These are phyloP conservation scores for Aureobasidium sp. DNA, from an alignment of 2,329 filamentous ascomycete genomes.

Conservation along the genomic window DNA sequence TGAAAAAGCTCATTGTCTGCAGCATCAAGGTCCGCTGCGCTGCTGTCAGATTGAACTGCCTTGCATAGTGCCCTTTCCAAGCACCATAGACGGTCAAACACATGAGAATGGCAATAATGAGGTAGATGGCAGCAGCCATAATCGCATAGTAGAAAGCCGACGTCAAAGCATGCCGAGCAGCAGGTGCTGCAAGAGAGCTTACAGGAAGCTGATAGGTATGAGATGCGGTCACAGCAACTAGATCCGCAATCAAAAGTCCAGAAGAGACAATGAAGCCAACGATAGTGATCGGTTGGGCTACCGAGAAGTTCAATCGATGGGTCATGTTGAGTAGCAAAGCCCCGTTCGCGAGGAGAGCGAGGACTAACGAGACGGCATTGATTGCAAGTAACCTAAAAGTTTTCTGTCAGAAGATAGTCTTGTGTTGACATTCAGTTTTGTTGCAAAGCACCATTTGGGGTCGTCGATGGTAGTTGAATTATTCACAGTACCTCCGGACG, in stretches of 20 bases:
- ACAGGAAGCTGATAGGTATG: constrained; percentile 33
- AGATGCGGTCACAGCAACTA: constrained; percentile 37
- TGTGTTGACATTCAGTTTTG: neutral
- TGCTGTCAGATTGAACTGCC: constrained; percentile 46
- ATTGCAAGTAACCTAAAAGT: constrained; percentile 39
- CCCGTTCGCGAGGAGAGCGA: constrained; percentile 46
- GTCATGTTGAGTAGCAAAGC: constrained; percentile 53
- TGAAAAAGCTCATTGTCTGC: constrained; percentile 42
- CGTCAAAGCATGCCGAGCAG: constrained; percentile 36
- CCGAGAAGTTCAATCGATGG: constrained; percentile 42
- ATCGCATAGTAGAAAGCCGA: constrained; percentile 53
- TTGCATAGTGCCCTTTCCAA: constrained; percentile 44
- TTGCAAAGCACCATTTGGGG: constrained; percentile 40
- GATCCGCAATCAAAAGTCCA: constrained; percentile 44
- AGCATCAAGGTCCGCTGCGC: constrained; percentile 49
- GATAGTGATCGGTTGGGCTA: constrained; percentile 52
- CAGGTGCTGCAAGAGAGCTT: constrained; percentile 18
- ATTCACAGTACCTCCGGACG: constrained; percentile 34
- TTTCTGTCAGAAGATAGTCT: neutral
- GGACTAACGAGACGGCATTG: constrained; percentile 47
- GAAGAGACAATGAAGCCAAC: constrained; percentile 50
- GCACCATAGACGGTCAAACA: constrained; percentile 48
- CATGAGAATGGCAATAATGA: constrained; percentile 47
- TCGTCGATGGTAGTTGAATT: constrained; percentile 41
- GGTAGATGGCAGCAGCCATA: constrained; percentile 48